Evolutionary conservation across 306 rosid species (phyloP).

Genomic region (Corylus avellana): DNA sequence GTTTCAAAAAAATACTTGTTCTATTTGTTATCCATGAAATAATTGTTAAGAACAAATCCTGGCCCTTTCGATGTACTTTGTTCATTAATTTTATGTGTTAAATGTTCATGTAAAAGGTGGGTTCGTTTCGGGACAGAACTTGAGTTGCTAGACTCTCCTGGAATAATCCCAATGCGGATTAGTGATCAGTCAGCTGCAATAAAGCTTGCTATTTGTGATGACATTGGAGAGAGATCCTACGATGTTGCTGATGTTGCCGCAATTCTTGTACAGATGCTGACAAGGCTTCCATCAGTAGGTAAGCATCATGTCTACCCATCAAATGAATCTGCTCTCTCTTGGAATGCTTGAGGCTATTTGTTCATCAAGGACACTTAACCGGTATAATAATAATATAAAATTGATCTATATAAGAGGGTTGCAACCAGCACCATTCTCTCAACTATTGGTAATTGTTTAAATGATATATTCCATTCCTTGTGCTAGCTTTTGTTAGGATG

Average conservation of each 20-base stretch:
- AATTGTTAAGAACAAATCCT: conserved; percentile 16
- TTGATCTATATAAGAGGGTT: background rate
- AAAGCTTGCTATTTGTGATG: conserved; percentile 96
- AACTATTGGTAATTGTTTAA: background rate
- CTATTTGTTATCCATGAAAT: conserved; percentile 12
- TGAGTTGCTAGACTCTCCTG: conserved; percentile 92
- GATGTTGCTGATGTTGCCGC: conserved; percentile 80
- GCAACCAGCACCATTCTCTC: background rate
- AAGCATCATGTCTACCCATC: conserved; percentile 18
- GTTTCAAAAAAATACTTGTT: background rate
- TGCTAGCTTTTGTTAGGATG: background rate
- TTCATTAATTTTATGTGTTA: conserved; percentile 9
- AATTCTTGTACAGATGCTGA: conserved; percentile 85
- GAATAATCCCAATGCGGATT: conserved; percentile 90
- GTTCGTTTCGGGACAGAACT: conserved; percentile 90
- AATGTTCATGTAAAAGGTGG: conserved; percentile 63
- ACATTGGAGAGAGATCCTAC: conserved; percentile 92
- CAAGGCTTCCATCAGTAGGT: conserved; percentile 80
- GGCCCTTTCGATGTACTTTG: background rate
- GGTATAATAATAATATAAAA: background rate
- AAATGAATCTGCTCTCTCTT: background rate
- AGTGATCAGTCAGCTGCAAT: conserved; percentile 95
- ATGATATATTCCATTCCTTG: background rate
- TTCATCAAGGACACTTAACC: background rate
- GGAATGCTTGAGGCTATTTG: background rate